Percentiles rank a stretch among this genome's conserved stretches.
These are phyloP conservation scores for Penicillium parvum DNA, from an alignment of 495 filamentous ascomycete genomes.

Conservation along the genomic window DNA sequence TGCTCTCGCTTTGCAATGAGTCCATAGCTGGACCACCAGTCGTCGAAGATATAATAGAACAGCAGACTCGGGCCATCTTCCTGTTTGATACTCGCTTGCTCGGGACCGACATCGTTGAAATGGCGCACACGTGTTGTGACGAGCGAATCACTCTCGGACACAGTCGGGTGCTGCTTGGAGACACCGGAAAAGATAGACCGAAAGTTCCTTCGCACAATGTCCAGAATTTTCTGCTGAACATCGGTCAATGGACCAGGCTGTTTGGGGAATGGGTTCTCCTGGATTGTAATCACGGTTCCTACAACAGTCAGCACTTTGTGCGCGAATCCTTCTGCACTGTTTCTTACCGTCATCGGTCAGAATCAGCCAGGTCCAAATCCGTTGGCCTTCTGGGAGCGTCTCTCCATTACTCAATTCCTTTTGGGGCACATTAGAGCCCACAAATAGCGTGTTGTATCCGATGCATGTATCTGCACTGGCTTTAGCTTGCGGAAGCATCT, in stretches of 20 bases:
- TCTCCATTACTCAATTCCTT: conserved; percentile 29
- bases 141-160: conserved; percentile 41
- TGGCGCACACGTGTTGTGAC: conserved; percentile 51
- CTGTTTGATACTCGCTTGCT: conserved; percentile 39
- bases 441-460: conserved; percentile 76
- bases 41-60: conserved; percentile 86
- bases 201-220: conserved; percentile 61
- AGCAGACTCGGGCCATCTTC: conserved; percentile 69
- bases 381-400: conserved; percentile 54
- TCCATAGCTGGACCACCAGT: conserved; percentile 69
- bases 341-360: conserved; percentile 71
- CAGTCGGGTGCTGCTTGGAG: conserved; percentile 46
- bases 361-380: conserved; percentile 78
- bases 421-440: conserved; percentile 34
- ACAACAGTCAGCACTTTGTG: conserved; percentile 2
- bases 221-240: conserved; percentile 40
- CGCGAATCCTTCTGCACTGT: background rate
- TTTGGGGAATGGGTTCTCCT: conserved; percentile 62
- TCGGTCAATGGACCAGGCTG: conserved; percentile 22
- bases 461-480: conserved; percentile 61
- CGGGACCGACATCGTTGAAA: conserved; percentile 27
- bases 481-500: conserved; percentile 1
- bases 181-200: conserved; percentile 67
- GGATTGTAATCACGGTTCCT: conserved; percentile 72
- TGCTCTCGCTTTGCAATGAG: conserved; percentile 58